Evolutionary conservation across 2,329 filamentous ascomycete genomes (phyloP).

Genomic region (Annulohypoxylon truncatum): DNA sequence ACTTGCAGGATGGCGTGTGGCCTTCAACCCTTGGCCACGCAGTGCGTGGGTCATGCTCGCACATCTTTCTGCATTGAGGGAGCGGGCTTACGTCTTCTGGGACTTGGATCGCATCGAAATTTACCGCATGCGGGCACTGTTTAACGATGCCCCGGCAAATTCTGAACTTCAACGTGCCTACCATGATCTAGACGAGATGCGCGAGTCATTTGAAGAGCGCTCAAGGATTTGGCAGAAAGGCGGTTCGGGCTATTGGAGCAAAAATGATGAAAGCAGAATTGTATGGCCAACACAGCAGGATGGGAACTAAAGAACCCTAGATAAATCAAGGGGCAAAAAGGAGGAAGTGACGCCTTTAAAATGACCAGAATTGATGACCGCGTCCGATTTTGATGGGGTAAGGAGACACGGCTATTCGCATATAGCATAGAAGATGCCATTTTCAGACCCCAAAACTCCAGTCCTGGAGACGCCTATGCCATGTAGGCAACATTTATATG

Average conservation of each 20-base stretch:
- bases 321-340: too few relatives aligned
- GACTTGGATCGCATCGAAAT: constrained; percentile 25
- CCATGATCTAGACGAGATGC: constrained; percentile 17
- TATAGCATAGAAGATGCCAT: too few relatives aligned
- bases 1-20: constrained; percentile 25
- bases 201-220: constrained; percentile 25
- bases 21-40: constrained; percentile 9
- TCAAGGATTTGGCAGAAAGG: constrained; percentile 29
- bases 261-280: constrained; percentile 30
- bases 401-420: too few relatives aligned
- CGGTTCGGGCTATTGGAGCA: constrained; percentile 31
- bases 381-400: too few relatives aligned
- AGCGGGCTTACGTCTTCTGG: constrained; percentile 35
- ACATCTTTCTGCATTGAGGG: constrained; percentile 18
- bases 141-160: constrained; percentile 9
- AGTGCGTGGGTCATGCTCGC: constrained; percentile 16
- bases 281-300: constrained; percentile 6
- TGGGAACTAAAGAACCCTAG: not conserved
- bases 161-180: constrained; percentile 18
- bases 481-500: too few relatives aligned
- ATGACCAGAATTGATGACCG: too few relatives aligned
- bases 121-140: constrained; percentile 14
- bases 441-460: too few relatives aligned
- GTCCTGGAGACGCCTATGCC: too few relatives aligned
- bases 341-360: too few relatives aligned